Evolutionary conservation across 1,284 basidiomycete genomes (phyloP).

Genomic region (Trametes sp.): DNA sequence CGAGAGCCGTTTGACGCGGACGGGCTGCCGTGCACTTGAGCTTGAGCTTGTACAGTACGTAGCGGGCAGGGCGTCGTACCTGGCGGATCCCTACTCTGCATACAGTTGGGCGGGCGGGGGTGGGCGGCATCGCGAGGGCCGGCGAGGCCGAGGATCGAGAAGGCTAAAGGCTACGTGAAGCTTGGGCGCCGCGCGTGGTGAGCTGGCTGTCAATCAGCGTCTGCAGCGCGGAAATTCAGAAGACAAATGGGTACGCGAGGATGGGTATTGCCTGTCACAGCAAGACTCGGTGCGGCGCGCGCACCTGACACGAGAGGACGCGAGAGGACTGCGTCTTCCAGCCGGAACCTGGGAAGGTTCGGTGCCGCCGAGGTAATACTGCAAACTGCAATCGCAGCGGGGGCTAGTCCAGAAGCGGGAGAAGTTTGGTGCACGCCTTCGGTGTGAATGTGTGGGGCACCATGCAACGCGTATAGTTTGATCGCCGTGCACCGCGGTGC

Average conservation of each 20-base stretch:
- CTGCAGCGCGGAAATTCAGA: neutral
- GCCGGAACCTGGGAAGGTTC: neutral
- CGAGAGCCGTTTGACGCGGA: too few species aligned
- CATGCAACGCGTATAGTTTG: neutral
- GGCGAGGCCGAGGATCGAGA: conserved; percentile 6
- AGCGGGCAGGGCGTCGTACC: too few species aligned
- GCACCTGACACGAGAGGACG: too few species aligned
- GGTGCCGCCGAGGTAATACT: neutral
- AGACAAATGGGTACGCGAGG: neutral
- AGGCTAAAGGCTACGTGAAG: conserved; percentile 7
- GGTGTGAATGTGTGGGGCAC: too few species aligned
- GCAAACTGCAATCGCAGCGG: neutral
- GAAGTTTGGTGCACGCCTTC: too few species aligned
- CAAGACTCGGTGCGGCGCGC: too few species aligned
- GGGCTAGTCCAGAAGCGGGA: neutral
- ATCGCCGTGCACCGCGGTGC: neutral
- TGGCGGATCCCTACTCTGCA: too few species aligned
- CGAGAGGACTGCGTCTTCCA: too few species aligned
- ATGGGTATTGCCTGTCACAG: too few species aligned
- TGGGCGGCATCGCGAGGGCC: neutral
- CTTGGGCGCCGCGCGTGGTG: neutral
- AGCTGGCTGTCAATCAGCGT: neutral
- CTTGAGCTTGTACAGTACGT: too few species aligned
- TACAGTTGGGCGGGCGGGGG: neutral
- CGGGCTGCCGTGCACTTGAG: too few species aligned